Percentiles rank a stretch among this genome's conserved stretches.
Conservation (phyloP, 495 filamentous ascomycete species). For the Tuber indicum region DNA sequence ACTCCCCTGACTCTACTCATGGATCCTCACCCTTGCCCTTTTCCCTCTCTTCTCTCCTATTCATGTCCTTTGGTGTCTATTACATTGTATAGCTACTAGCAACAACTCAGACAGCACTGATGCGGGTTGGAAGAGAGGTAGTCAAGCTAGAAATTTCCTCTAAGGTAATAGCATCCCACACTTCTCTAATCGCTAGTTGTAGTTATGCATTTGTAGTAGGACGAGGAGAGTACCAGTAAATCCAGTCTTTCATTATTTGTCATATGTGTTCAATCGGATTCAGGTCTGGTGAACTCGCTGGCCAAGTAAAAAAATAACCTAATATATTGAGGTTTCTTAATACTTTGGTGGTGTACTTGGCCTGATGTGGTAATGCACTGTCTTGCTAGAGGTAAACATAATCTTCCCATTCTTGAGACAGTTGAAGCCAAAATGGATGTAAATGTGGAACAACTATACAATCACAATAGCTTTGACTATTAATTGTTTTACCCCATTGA, state of each 20-base stretch:
- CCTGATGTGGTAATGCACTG: background rate
- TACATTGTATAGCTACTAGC: too few relatives aligned
- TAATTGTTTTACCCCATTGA: background rate
- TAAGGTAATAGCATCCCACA: background rate
- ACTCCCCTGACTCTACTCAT: too few relatives aligned
- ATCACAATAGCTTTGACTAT: background rate
- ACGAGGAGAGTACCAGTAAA: background rate
- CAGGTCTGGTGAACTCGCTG: background rate
- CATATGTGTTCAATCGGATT: background rate
- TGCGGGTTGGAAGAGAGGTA: background rate
- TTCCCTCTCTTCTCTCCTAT: too few relatives aligned
- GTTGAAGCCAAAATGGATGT: background rate
- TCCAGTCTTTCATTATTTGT: background rate
- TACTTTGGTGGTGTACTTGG: background rate
- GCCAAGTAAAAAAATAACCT: slow-evolving; percentile 9
- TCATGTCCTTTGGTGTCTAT: too few relatives aligned
- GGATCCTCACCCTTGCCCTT: too few relatives aligned
- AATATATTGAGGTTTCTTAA: background rate
- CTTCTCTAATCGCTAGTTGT: background rate
- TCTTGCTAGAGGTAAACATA: slow-evolving; percentile 8
- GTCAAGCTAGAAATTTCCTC: background rate
- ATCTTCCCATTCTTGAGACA: background rate
- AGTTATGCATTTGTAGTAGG: background rate
- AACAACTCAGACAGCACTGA: too few relatives aligned
- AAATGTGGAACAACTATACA: slow-evolving; percentile 3